Percentiles rank a stretch among this genome's conserved stretches.
Conservation (phyloP, 2,329 filamentous ascomycete species). For the Rutstroemia sp. region DNA sequence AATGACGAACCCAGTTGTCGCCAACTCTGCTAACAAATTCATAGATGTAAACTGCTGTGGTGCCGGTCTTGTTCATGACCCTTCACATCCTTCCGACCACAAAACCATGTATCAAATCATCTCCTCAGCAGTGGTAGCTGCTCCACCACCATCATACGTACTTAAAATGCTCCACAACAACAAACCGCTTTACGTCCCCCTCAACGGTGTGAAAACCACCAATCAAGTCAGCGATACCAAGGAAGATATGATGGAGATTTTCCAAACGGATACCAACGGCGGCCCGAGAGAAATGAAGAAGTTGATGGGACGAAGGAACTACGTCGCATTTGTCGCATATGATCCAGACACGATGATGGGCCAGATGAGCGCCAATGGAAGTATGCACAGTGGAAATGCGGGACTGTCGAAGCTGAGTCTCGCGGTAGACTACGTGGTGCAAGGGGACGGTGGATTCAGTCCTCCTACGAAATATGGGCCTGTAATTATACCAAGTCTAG, state of each 20-base stretch:
- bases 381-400: constrained; percentile 29
- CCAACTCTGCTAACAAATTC: constrained; percentile 12
- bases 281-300: constrained; percentile 75
- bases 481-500: constrained; percentile 84
- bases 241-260: constrained; percentile 99
- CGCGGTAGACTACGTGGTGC: constrained; percentile 94
- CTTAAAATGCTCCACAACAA: constrained; percentile 94
- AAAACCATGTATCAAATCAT: constrained; percentile 99
- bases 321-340: constrained; percentile 87
- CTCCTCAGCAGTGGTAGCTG: constrained; percentile 84
- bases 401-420: constrained; percentile 66
- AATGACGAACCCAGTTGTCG: neutral
- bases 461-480: constrained; percentile 92
- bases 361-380: constrained; percentile 22
- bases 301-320: constrained; percentile 89
- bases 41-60: constrained; percentile 80
- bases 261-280: constrained; percentile 89
- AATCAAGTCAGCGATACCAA: constrained; percentile 83
- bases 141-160: constrained; percentile 76
- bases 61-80: constrained; percentile 90
- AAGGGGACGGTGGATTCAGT: constrained; percentile 76
- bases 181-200: constrained; percentile 83
- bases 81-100: constrained; percentile 82
- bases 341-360: constrained; percentile 62
- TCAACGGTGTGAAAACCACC: constrained; percentile 74